phyloP scores from a whole-genome alignment of 2,329 filamentous ascomycete genomes.

The Trichoderma oligosporum region DNA sequence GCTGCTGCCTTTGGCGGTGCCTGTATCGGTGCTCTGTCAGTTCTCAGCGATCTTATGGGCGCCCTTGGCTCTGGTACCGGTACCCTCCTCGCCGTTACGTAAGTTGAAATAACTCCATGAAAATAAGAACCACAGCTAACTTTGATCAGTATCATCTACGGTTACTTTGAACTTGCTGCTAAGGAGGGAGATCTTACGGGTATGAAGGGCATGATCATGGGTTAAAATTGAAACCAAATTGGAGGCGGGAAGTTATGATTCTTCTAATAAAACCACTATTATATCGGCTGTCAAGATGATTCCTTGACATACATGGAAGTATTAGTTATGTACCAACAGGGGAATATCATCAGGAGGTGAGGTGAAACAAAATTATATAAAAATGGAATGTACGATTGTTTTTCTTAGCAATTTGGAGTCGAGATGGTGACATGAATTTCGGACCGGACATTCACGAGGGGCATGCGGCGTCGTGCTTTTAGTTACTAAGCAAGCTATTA shows the following conservation, averaged over 20 bases:
- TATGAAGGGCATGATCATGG: conserved; percentile 71
- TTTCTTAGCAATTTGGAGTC: conserved; percentile 6
- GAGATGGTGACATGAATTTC: conserved; percentile 4
- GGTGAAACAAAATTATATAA: conserved; percentile 19
- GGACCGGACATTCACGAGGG: background rate
- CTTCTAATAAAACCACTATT: conserved; percentile 13
- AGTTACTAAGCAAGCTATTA: background rate
- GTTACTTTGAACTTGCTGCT: conserved; percentile 98
- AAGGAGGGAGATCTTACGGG: conserved; percentile 95
- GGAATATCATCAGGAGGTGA: conserved; percentile 2
- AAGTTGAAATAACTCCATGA: conserved; percentile 49
- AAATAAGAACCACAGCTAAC: conserved; percentile 28
- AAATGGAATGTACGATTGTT: conserved; percentile 14
- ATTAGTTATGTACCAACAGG: conserved; percentile 23
- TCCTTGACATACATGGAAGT: background rate
- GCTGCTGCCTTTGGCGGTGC: conserved; percentile 97
- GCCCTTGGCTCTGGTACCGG: conserved; percentile 95
- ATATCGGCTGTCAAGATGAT: conserved; percentile 1
- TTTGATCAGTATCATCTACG: conserved; percentile 83
- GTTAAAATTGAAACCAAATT: conserved; percentile 41
- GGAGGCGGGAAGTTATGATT: background rate
- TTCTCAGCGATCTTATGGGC: conserved; percentile 91
- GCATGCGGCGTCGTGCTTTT: background rate
- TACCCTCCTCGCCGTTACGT: conserved; percentile 97
- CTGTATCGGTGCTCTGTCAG: conserved; percentile 95